Percentiles rank a stretch among this genome's conserved stretches.
Conservation (phyloP, 768 basidiomycete genomes). For the Hypholoma sublateritium region DNA sequence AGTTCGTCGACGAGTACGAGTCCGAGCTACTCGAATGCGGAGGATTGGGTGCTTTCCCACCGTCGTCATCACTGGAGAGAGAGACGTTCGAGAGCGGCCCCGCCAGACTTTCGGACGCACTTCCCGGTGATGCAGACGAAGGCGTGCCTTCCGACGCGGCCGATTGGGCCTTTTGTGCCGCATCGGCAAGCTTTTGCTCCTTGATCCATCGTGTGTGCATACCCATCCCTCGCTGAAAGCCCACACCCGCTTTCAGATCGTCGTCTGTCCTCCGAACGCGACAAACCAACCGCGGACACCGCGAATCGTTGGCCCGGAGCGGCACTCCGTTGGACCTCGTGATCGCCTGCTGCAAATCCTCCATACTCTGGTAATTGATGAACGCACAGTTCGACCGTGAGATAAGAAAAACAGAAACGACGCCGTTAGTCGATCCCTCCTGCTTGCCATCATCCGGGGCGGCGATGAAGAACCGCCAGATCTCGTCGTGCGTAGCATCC, state of each 20-base stretch:
- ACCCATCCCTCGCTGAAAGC: conserved; percentile 84
- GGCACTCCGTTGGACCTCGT: conserved; percentile 67
- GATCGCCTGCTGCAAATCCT: conserved; percentile 66
- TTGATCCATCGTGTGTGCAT: conserved; percentile 84
- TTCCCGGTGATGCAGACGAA: conserved; percentile 22
- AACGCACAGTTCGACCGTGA: conserved; percentile 95
- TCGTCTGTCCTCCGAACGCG: conserved; percentile 80
- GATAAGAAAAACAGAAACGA: conserved; percentile 89
- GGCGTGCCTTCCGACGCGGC: conserved; percentile 21
- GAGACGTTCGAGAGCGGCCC: conserved; percentile 28
- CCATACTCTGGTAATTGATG: conserved; percentile 77
- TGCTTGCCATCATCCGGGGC: conserved; percentile 11
- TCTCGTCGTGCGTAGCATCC: conserved; percentile 80
- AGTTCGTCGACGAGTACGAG: conserved; percentile 80
- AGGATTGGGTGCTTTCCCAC: conserved; percentile 13
- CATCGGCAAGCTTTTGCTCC: conserved; percentile 43
- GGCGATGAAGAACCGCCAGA: conserved; percentile 80
- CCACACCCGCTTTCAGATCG: conserved; percentile 87
- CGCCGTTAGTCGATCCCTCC: conserved; percentile 41
- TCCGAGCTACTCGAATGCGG: conserved; percentile 58
- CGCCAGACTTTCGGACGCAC: conserved; percentile 25
- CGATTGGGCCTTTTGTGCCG: conserved; percentile 17
- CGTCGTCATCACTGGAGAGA: conserved; percentile 44
- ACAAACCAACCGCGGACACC: conserved; percentile 81
- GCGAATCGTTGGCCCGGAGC: conserved; percentile 67